Conservation (phyloP, 2,329 filamentous ascomycete genomes). For the Scopulariopsis brevicaulis region DNA sequence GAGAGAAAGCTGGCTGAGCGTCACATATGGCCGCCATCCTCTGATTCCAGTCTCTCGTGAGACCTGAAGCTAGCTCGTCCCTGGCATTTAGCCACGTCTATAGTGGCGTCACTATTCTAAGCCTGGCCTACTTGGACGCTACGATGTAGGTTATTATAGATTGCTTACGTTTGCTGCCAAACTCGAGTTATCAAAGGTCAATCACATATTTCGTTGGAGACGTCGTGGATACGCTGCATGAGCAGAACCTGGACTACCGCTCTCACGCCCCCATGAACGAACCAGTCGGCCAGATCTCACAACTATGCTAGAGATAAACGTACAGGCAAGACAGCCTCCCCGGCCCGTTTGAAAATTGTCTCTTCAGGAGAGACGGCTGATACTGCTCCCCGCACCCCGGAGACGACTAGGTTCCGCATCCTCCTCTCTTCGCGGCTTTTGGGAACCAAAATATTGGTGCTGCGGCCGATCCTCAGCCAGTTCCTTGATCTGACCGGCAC, state of each 20-base stretch:
- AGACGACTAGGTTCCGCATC: neutral
- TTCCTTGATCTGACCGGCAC: neutral
- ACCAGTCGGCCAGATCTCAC: neutral
- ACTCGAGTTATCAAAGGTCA: neutral
- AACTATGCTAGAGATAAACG: neutral
- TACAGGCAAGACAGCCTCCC: neutral
- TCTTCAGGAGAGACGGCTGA: neutral
- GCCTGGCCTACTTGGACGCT: conserved; percentile 1
- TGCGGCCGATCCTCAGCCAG: neutral
- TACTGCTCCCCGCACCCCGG: neutral
- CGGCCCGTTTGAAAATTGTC: neutral
- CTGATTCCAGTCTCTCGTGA: conserved; percentile 1
- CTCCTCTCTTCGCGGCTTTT: neutral
- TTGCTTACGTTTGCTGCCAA: neutral
- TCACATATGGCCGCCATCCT: neutral
- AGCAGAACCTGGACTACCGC: neutral
- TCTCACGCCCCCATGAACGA: neutral
- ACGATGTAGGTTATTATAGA: neutral
- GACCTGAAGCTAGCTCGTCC: neutral
- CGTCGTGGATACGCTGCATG: neutral
- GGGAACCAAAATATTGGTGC: neutral
- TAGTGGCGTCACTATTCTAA: neutral
- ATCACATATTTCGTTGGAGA: neutral
- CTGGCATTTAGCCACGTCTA: neutral
- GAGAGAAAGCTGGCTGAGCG: neutral